phyloP scores from a whole-genome alignment of 2,329 filamentous ascomycete species.

The Magnaporthiopsis incrustans region DNA sequence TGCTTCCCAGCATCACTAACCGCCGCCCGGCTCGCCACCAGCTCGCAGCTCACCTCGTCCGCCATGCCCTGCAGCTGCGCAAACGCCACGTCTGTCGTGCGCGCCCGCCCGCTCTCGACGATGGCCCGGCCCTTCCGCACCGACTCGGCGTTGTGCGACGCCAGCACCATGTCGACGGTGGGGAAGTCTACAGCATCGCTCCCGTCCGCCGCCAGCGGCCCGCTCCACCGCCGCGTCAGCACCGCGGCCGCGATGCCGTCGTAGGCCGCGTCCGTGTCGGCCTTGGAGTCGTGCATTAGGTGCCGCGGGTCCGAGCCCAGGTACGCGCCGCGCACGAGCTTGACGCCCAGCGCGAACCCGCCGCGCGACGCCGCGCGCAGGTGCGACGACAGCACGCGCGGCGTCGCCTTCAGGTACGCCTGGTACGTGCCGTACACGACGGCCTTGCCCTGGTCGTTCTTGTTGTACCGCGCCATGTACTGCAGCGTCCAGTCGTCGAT shows the following conservation, averaged over 20 bases:
- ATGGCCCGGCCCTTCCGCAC: constrained; percentile 50
- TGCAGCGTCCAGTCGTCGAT: constrained; percentile 73
- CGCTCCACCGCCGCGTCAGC: constrained; percentile 54
- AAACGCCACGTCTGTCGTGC: constrained; percentile 44
- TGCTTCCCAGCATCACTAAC: background rate
- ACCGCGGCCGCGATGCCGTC: constrained; percentile 62
- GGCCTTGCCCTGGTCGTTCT: constrained; percentile 39
- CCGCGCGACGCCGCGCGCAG: constrained; percentile 49
- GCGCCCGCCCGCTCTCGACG: constrained; percentile 34
- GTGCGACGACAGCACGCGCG: constrained; percentile 49
- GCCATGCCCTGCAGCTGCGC: constrained; percentile 94
- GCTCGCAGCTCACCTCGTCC: constrained; percentile 73
- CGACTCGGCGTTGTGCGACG: constrained; percentile 73
- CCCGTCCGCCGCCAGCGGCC: constrained; percentile 31
- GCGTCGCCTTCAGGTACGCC: constrained; percentile 61
- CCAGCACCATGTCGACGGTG: constrained; percentile 58
- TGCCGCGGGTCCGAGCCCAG: constrained; percentile 61
- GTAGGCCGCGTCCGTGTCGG: constrained; percentile 63
- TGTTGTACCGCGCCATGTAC: constrained; percentile 74
- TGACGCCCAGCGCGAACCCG: constrained; percentile 62
- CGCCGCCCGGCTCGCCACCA: constrained; percentile 24
- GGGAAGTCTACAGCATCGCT: constrained; percentile 36
- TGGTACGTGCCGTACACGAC: constrained; percentile 78
- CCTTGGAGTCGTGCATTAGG: constrained; percentile 65
- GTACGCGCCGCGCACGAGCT: constrained; percentile 70